These are phyloP conservation scores for Trametes villosa DNA, from an alignment of 768 basidiomycete species.

Conservation along the genomic window DNA sequence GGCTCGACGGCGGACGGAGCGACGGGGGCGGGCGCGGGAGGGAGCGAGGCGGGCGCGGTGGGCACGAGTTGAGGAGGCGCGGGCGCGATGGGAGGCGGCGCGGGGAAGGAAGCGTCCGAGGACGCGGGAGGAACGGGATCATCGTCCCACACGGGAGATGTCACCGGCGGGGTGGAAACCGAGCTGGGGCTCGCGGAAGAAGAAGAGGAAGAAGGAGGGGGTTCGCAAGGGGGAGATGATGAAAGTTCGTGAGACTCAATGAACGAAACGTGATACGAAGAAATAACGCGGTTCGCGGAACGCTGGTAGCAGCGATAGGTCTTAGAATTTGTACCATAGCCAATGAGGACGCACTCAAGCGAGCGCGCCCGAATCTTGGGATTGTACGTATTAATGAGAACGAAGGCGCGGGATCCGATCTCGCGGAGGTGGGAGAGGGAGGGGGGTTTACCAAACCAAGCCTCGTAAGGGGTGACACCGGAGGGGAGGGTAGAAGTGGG, in stretches of 20 bases:
- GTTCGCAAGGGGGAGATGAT: background rate
- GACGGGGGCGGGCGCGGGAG: too few relatives aligned
- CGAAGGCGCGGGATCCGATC: constrained; percentile 32
- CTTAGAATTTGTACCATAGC: constrained; percentile 31
- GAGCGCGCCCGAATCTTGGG: constrained; percentile 28
- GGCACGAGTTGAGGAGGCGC: too few relatives aligned
- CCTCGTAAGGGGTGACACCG: constrained; percentile 10
- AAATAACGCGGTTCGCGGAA: constrained; percentile 6
- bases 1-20: background rate
- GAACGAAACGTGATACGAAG: constrained; percentile 28
- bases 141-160: too few relatives aligned
- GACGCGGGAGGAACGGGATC: too few relatives aligned
- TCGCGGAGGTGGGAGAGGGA: constrained; percentile 30
- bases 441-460: constrained; percentile 24
- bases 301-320: constrained; percentile 31
- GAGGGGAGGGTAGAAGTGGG: background rate
- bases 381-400: constrained; percentile 25
- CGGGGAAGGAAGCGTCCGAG: too few relatives aligned
- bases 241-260: constrained; percentile 25
- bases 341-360: constrained; percentile 29
- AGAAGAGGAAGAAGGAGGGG: background rate
- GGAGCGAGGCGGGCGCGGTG: too few relatives aligned
- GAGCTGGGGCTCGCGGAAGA: background rate
- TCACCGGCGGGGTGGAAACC: too few relatives aligned
- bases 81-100: too few relatives aligned